phyloP scores from a whole-genome alignment of 352 stramenopile genomes.

The Aphanomyces invadans region DNA sequence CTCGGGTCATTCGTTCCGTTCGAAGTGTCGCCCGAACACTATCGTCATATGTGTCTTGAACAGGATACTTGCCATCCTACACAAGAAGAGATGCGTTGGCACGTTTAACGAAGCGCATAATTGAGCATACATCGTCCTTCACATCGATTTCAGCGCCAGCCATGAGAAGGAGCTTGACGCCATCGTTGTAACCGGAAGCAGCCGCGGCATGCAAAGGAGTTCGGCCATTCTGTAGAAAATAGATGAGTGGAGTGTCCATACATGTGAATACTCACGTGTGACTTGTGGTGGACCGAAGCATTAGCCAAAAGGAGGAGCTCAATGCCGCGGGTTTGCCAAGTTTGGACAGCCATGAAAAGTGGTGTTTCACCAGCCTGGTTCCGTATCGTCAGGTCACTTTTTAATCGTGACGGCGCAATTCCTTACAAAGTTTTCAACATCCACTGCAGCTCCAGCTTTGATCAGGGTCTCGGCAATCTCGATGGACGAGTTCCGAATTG shows the following conservation, averaged over 20 bases:
- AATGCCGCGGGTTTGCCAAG: not conserved
- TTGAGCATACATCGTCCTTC: conserved; percentile 16
- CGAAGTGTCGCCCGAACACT: not conserved
- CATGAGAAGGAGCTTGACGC: conserved; percentile 1
- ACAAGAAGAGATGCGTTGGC: not conserved
- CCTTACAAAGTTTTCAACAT: not conserved
- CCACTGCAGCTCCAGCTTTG: not conserved
- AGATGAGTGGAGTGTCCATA: no score
- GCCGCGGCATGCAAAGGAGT: not conserved
- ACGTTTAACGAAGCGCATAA: not conserved
- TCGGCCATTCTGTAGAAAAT: not conserved
- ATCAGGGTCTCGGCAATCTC: not conserved
- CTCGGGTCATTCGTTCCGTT: not conserved
- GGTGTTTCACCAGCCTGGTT: not conserved
- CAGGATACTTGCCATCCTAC: conserved; percentile 16
- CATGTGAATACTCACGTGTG: not conserved
- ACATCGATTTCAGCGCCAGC: conserved; percentile 17
- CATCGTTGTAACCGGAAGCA: not conserved
- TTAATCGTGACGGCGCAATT: not conserved
- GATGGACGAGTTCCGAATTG: not conserved
- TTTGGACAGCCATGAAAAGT: not conserved
- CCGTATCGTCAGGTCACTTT: not conserved
- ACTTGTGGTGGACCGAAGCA: not conserved
- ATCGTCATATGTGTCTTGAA: conserved; percentile 2
- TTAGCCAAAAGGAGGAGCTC: not conserved